phyloP scores from a whole-genome alignment of 2,329 filamentous ascomycete genomes.

The Aureobasidium namibiae region DNA sequence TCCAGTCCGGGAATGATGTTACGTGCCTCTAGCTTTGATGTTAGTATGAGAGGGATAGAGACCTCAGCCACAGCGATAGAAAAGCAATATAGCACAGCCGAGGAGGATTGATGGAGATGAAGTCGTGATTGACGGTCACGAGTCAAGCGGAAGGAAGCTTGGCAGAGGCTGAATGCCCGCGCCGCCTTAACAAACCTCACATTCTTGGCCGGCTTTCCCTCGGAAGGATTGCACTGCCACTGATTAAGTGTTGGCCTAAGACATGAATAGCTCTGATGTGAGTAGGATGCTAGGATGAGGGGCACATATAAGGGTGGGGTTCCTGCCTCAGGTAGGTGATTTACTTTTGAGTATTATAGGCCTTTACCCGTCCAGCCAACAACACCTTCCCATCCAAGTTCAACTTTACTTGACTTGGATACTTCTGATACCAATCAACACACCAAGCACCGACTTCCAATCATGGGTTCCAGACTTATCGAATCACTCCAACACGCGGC shows the following conservation, averaged over 20 bases:
- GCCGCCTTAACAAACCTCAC: background rate
- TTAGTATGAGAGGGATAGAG: no score
- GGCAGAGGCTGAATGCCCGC: background rate
- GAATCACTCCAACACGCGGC: slow-evolving; percentile 5
- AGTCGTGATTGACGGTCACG: background rate
- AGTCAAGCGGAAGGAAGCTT: background rate
- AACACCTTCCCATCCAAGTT: background rate
- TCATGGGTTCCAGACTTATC: background rate
- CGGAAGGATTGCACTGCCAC: slow-evolving; percentile 5
- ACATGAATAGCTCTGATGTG: background rate
- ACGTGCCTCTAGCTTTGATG: no score
- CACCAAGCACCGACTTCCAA: background rate
- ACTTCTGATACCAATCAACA: background rate
- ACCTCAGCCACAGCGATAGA: background rate
- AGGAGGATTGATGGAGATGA: background rate
- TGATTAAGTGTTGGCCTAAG: background rate
- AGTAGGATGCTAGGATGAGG: background rate
- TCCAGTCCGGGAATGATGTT: no score
- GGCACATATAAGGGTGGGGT: background rate
- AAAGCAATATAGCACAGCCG: background rate
- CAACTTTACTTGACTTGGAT: background rate
- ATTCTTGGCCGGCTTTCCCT: background rate
- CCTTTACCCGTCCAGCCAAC: background rate
- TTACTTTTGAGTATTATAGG: background rate
- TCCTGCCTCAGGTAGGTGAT: background rate